phyloP scores from a whole-genome alignment of 306 rosid genomes.

The Prunus kanzakura region DNA sequence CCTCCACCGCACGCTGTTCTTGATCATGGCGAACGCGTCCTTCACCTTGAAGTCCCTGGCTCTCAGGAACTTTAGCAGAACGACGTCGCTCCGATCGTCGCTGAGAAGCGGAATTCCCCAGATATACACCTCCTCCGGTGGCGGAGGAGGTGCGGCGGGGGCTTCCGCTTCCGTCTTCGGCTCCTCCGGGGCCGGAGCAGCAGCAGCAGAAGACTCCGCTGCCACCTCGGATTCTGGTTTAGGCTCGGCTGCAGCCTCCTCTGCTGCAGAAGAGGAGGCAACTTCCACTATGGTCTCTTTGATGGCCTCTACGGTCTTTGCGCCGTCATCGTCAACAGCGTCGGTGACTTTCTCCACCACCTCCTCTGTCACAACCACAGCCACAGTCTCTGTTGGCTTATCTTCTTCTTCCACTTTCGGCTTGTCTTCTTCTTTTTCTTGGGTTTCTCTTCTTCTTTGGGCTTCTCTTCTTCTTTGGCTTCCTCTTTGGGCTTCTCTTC shows the following conservation, averaged over 20 bases:
- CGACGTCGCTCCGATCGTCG: conserved; percentile 75
- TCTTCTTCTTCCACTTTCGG: conserved; percentile 21
- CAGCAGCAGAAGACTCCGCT: conserved; percentile 5
- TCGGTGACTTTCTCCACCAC: conserved; percentile 32
- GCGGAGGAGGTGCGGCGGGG: conserved; percentile 18
- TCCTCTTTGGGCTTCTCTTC: conserved; percentile 11
- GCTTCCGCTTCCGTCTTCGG: conserved; percentile 14
- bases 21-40: conserved; percentile 78
- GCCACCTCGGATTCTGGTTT: conserved; percentile 16
- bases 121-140: conserved; percentile 48
- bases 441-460: neutral
- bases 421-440: neutral
- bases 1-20: conserved; percentile 75
- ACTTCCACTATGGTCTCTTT: conserved; percentile 47
- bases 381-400: neutral
- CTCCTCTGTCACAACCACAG: conserved; percentile 25
- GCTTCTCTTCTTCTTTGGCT: conserved; percentile 11
- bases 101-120: conserved; percentile 75
- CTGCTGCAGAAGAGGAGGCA: conserved; percentile 20
- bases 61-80: conserved; percentile 70
- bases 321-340: conserved; percentile 49
- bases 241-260: neutral
- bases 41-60: conserved; percentile 89
- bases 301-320: conserved; percentile 72
- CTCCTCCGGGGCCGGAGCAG: conserved; percentile 20